A percentile compares a stretch with the other conserved stretches of the same genome.
These are phyloP conservation scores for Spinacia oleracea DNA, from an alignment of 179 eudicot genomes.

Conservation along the genomic window DNA sequence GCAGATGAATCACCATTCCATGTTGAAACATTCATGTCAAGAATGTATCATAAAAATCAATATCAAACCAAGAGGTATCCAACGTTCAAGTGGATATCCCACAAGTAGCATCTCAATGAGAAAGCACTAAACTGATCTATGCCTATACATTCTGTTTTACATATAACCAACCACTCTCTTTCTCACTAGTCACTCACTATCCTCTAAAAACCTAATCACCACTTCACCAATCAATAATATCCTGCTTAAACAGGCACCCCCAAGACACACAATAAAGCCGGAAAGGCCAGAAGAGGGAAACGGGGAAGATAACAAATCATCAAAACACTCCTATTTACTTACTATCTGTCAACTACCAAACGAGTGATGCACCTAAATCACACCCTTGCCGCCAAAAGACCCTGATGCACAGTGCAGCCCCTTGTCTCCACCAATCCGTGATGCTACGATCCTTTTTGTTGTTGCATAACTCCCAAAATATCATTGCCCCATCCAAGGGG, in stretches of 20 bases:
- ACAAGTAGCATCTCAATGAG: constrained; percentile 5
- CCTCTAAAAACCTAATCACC: constrained; percentile 10
- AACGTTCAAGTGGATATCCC: not conserved
- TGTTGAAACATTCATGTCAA: not conserved
- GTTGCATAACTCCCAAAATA: not conserved
- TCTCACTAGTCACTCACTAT: constrained; percentile 14
- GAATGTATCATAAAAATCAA: not conserved
- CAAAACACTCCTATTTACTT: not conserved
- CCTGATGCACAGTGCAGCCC: not conserved
- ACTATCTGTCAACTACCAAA: not conserved
- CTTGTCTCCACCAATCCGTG: not conserved
- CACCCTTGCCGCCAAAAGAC: not conserved
- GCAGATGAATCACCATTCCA: not conserved
- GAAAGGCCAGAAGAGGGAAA: not conserved
- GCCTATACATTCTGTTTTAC: constrained; percentile 18
- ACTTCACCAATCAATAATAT: not conserved
- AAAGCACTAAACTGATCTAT: constrained; percentile 11
- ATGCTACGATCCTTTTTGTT: not conserved
- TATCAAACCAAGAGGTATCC: constrained; percentile 7
- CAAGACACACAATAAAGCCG: constrained; percentile 10
- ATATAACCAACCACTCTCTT: not conserved
- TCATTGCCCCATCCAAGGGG: not conserved
- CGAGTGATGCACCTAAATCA: not conserved
- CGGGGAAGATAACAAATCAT: not conserved
- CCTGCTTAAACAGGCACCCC: constrained; percentile 13